Evolutionary conservation across 208 protist species (phyloP).

Genomic region (Leishmania martiniquensis): DNA sequence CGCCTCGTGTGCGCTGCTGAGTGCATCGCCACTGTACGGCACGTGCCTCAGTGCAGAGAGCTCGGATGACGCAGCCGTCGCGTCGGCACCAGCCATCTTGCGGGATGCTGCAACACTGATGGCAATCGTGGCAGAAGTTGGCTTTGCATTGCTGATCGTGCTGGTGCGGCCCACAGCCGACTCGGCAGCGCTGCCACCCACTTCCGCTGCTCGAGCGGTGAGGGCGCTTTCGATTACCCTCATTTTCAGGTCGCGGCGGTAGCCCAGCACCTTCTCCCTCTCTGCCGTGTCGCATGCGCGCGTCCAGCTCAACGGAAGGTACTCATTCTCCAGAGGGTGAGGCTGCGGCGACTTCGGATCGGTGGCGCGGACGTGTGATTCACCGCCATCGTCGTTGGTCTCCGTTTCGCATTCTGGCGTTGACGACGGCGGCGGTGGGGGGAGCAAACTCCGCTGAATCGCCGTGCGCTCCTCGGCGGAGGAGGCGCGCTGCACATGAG

Average conservation of each 20-base stretch:
- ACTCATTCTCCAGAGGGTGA: slow-evolving; percentile 16
- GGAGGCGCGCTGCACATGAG: slow-evolving; percentile 5
- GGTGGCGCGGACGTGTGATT: not conserved
- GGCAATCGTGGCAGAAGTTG: not conserved
- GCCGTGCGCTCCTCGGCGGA: slow-evolving; percentile 2
- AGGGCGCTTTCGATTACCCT: not conserved
- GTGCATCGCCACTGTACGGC: not conserved
- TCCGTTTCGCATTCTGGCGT: no score
- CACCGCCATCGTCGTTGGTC: not conserved
- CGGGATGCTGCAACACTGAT: not conserved
- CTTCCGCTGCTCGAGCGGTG: not conserved
- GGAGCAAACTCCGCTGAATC: slow-evolving; percentile 5
- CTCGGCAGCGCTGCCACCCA: no score
- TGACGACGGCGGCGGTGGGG: not conserved
- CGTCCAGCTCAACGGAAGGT: slow-evolving; percentile 14
- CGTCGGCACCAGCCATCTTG: not conserved
- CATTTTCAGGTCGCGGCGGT: slow-evolving; percentile 19
- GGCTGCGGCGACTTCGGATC: not conserved
- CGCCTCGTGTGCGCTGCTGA: not conserved
- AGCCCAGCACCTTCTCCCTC: slow-evolving; percentile 11
- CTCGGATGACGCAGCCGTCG: not conserved
- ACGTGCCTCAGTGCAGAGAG: no score
- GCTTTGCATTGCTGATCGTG: not conserved
- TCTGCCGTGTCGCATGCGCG: not conserved
- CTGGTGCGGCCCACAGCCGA: not conserved